These are phyloP conservation scores for Fusarium pseudocircinatum DNA, from an alignment of 2,329 filamentous ascomycete species.

Conservation along the genomic window DNA sequence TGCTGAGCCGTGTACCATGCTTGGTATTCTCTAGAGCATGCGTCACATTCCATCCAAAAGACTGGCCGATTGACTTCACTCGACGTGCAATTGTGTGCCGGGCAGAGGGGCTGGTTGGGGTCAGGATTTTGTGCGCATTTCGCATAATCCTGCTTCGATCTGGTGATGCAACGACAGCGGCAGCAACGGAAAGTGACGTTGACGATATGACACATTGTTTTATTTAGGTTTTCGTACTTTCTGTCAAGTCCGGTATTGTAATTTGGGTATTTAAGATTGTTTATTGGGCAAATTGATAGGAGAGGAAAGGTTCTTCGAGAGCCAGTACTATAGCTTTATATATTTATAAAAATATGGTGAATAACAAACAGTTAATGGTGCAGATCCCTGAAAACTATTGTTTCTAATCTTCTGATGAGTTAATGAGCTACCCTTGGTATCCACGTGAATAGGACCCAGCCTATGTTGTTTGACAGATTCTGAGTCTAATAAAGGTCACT, in stretches of 20 bases:
- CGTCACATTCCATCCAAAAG: neutral
- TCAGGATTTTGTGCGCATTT: neutral
- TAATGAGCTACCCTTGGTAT: no score
- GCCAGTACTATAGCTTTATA: neutral
- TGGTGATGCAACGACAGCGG: neutral
- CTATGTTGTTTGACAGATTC: neutral
- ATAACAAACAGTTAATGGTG: neutral
- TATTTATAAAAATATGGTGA: neutral
- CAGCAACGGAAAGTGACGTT: neutral
- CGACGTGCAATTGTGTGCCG: neutral
- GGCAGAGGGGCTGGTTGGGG: neutral
- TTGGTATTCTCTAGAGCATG: neutral
- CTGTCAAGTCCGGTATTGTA: fast-evolving
- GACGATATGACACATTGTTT: neutral
- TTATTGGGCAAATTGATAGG: neutral
- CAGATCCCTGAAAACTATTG: fast-evolving
- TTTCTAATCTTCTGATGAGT: neutral
- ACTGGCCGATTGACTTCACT: neutral
- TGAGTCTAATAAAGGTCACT: fast-evolving
- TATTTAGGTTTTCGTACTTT: fast-evolving
- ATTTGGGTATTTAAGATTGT: neutral
- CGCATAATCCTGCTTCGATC: neutral
- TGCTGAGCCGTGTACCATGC: neutral
- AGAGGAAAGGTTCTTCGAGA: neutral
- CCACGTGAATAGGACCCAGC: fast-evolving